Base-by-base conservation (phyloP, 768 basidiomycete species). In the Xanthoconium stramineum region DNA sequence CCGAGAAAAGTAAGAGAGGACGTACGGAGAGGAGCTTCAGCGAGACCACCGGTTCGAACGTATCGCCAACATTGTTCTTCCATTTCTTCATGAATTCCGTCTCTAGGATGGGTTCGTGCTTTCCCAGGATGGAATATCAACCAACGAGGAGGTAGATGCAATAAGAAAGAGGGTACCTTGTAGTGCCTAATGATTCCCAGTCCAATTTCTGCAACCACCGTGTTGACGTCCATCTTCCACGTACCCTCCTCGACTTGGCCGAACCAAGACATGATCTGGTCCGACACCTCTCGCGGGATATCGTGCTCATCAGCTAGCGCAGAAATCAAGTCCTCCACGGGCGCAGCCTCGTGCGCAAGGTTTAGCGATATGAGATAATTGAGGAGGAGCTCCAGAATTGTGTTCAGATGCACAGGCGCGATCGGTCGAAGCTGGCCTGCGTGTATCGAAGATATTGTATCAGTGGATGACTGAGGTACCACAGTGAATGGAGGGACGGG, bases 251-350 rank as follows among this genome's bases (percentile, higher is more conserved):
- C 63, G 5, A 86, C 69, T 5, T 76, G 73, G 15, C 93, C 94
- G 61, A 96, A 98, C 87, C 95, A 95, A 0, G 73, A 67, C 76
- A 97, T 83, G 29, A 94, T 78, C 66, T 93, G 91, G 8, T 67
- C 72, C 9, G 83, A 79, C 30, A 94, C 80, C 3, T 75, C 67
- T 8, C 80, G 72, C 9, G 82, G 77, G 15, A 95, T 72, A 19
- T 91, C 90, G 64, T 93, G 85, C 4, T 90, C 88, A 42, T 87
- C 79, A 17, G 83, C 80, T 13, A 98, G 78, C 0, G 82, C 73
- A 11, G 79, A 73, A 8, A 79, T 67, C 42, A 96, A 71, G n/a
- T 78, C 76, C 43, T 84, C 79, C n/a, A 85, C 76, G 0, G 83
- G 75, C 1, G 79, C 85, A 5, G 78, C 75, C 3, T 77, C 71